These are phyloP conservation scores for Viridothelium virens DNA, from an alignment of 495 filamentous ascomycete species.

Conservation along the genomic window DNA sequence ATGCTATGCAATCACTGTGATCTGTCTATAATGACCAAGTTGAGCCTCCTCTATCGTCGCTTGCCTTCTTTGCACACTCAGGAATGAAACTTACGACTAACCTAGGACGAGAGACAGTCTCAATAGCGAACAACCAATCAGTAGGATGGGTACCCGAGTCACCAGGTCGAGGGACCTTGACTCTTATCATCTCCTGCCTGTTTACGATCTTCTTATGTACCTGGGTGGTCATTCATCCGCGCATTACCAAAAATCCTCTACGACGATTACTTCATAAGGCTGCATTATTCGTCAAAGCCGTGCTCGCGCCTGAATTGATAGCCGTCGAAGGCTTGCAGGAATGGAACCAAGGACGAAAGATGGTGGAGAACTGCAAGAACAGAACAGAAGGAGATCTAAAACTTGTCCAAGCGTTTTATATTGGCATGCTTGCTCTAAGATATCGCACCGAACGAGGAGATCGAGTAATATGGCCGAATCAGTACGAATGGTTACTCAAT, in stretches of 20 bases:
- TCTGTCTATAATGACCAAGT: neutral
- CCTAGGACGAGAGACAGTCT: neutral
- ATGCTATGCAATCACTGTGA: neutral
- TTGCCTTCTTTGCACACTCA: neutral
- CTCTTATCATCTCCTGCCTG: constrained; percentile 32
- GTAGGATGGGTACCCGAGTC: constrained; percentile 35
- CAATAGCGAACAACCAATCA: neutral
- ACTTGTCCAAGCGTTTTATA: constrained; percentile 35
- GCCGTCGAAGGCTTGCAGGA: constrained; percentile 38
- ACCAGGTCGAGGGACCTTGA: constrained; percentile 31
- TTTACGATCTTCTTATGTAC: constrained; percentile 36
- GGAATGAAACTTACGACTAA: neutral
- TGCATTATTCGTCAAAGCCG: constrained; percentile 31
- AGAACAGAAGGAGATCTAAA: constrained; percentile 26
- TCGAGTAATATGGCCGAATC: constrained; percentile 35
- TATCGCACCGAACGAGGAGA: constrained; percentile 29
- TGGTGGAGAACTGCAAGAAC: constrained; percentile 27
- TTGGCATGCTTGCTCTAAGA: constrained; percentile 38
- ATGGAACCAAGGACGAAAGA: constrained; percentile 33
- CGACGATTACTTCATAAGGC: constrained; percentile 30
- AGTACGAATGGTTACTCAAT: constrained; percentile 33
- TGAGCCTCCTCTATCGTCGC: neutral
- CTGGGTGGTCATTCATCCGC: constrained; percentile 37
- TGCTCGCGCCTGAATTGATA: constrained; percentile 36
- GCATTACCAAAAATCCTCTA: constrained; percentile 29